Base-by-base conservation (phyloP, 2,329 filamentous ascomycete genomes). In the Cordyceps cicadae region DNA sequence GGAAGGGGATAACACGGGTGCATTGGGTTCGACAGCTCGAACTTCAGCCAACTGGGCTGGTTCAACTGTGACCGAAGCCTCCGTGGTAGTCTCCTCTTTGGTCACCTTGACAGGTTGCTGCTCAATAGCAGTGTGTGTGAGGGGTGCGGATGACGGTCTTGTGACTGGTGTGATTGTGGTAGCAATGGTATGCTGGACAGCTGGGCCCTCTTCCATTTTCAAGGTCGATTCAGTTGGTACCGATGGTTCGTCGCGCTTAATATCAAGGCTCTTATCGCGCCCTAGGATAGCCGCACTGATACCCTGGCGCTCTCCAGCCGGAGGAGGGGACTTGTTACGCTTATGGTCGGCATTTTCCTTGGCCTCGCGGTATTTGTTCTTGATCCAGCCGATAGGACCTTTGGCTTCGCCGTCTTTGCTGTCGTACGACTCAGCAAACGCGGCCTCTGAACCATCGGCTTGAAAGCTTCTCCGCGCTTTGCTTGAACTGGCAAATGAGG, bases 401-500 rank as follows among this genome's bases (percentile, higher is more conserved):
- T 77, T 80, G 39, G 83, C 81, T 9, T 83, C 79, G 61, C 70
- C 77, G 57, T 81, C 78, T 56, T 70, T 74, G 54, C 67, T 66
- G n/a, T 79, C 77, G 24, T 82, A 79, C 1, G 70, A 67, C 26
- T 72, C 70, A 3, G 72, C 68, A 41, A 75, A 64, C 4, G 73
- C 69, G 8, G 76, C 74, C 51, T 84, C 81, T 6, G 77, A 77
- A 39, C 77, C 78, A 17, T 84, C 81, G 3, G 78, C 79, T 2
- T 77, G 78, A 68, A 78, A 76, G 63, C 77, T 83, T 68, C 79
- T 80, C 21, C 76, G 75, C 7, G 73, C 74, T 64, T 73, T 77
- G 62, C 77, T 75, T 14, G 79, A 81, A 68, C 87, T 90, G 19
- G 84, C 84, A 53, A 91, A 76, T 0, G 88, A 89, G 49, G 84